Base-by-base conservation (phyloP, 2,329 filamentous ascomycete species). In the Microcyclospora pomicola region DNA sequence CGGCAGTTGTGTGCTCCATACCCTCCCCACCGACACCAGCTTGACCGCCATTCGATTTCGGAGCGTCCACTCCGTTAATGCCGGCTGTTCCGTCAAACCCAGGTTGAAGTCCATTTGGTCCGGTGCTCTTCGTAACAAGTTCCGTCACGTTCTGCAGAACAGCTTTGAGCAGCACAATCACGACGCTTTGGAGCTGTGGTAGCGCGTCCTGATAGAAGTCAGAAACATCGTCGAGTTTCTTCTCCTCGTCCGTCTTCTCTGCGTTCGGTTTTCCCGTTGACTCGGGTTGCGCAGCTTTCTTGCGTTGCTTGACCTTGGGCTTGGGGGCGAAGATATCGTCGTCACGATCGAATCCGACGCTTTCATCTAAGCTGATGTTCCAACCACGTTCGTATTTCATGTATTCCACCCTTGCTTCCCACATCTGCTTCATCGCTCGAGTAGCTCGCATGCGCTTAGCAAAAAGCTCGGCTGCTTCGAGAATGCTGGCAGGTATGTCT, bases 381-480 rank as follows among this genome's bases (percentile, higher is more conserved):
- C 86, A 98, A 9, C 91, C 91, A 38, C 91, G 73, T 51, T 96
- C 88, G 48, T 83, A 92, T 53, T 82, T 88, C 64, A 95, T 78
- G 49, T 92, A 98, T 19, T 75, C 75, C 51, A 95, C 87, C 34
- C 91, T 75, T 56, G 93, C 87, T 48, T 93, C 82, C 88, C 91
- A 98, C 11, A 98, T 67, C 61, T 98, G 91, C 39, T 84, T 77
- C 62, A 92, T 88, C 5, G 84, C 84, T 43, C 91, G 72, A 0
- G 86, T 93, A 72, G 93, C 93, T 48, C 88, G 75, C 59, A 95
- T 91, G 36, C 91, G 75, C 41, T 75, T 80, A 0, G 87, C 83
- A 59, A 98, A 98, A 1, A 98, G 67, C 53, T 91, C 81, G 6
- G 91, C 91, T 6, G 91, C 91, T 60, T 98, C 91, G 12, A 95